Conservation (phyloP, 306 rosid species). For the Parietaria judaica region DNA sequence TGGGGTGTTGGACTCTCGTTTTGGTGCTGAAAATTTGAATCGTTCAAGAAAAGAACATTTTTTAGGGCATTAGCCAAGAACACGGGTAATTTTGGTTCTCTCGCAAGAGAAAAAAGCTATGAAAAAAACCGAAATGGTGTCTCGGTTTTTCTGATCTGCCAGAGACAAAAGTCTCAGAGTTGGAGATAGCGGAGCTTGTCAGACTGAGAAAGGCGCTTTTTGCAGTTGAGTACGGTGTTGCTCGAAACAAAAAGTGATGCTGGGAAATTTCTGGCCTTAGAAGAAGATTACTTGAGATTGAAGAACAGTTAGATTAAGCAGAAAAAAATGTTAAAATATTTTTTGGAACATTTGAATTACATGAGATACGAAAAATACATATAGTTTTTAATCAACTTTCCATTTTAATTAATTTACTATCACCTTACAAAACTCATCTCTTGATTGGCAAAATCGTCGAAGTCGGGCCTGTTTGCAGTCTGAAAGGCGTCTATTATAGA, state of each 20-base stretch:
- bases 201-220: too few relatives aligned
- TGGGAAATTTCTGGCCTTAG: too few relatives aligned
- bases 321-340: too few relatives aligned
- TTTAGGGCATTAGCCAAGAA: neutral
- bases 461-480: slow-evolving; percentile 53
- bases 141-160: too few relatives aligned
- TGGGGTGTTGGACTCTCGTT: slow-evolving; percentile 23
- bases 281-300: slow-evolving; percentile 18
- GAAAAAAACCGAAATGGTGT: too few relatives aligned
- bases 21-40: slow-evolving; percentile 15
- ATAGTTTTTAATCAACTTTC: too few relatives aligned
- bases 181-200: too few relatives aligned
- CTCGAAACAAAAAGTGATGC: neutral
- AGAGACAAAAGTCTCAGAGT: too few relatives aligned
- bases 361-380: too few relatives aligned
- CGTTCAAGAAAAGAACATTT: slow-evolving; percentile 16
- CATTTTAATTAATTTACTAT: too few relatives aligned
- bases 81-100: neutral
- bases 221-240: too few relatives aligned
- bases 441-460: slow-evolving; percentile 45
- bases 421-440: slow-evolving; percentile 37
- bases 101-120: neutral
- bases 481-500: slow-evolving; percentile 60
- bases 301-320: slow-evolving; percentile 15
- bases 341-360: neutral